These are phyloP conservation scores for Paramecium pentaurelia DNA, from an alignment of 73 alveolate species.

Conservation along the genomic window DNA sequence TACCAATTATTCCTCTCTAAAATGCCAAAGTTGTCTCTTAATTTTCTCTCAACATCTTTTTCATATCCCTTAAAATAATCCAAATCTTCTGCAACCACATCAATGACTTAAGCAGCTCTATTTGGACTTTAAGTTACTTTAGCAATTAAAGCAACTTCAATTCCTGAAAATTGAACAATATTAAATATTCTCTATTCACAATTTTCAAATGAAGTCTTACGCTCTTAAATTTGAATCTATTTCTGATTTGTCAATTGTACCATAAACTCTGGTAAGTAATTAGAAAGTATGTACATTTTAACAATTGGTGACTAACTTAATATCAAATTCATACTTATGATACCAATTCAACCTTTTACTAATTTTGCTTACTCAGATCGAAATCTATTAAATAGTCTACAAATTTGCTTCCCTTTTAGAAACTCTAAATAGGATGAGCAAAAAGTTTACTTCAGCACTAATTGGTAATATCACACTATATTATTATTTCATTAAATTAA, in stretches of 20 bases:
- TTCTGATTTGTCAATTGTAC: background rate
- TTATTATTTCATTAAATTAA: slow-evolving; percentile 14
- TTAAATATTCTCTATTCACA: background rate
- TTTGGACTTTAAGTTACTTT: background rate
- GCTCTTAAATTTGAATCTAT: background rate
- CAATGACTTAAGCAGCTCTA: slow-evolving; percentile 13
- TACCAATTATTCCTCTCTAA: slow-evolving; percentile 37
- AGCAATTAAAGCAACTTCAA: background rate
- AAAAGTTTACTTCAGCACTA: slow-evolving; percentile 31
- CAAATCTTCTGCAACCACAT: slow-evolving; percentile 28
- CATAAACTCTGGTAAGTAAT: slow-evolving; percentile 26
- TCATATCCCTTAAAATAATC: slow-evolving; percentile 62
- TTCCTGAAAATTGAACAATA: background rate
- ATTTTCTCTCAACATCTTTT: slow-evolving; percentile 23
- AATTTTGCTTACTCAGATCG: slow-evolving; percentile 28
- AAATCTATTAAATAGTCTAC: slow-evolving; percentile 39
- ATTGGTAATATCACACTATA: slow-evolving; percentile 27
- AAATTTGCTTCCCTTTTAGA: background rate
- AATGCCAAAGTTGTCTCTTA: slow-evolving; percentile 31
- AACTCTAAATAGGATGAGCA: background rate
- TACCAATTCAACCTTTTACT: slow-evolving; percentile 13
- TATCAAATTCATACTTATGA: background rate
- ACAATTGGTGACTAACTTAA: background rate
- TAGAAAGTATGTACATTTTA: background rate
- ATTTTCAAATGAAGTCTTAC: background rate